phyloP scores from a whole-genome alignment of 2,329 filamentous ascomycete species.

The Fusarium xyrophilum region DNA sequence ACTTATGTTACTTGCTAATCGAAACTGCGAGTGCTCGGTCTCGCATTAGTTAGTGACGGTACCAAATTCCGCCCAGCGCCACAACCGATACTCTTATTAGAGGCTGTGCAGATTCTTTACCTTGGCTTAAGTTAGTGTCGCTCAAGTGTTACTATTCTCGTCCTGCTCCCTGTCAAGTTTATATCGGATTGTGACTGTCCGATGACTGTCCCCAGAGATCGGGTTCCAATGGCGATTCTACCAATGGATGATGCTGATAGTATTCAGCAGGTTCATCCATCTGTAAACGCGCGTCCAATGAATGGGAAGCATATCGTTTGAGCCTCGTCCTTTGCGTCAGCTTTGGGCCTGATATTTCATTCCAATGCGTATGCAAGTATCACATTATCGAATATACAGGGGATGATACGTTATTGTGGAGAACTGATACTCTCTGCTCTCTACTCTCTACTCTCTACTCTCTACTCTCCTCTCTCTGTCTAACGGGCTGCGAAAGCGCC shows the following conservation, averaged over 20 bases:
- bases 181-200: constrained; percentile 16
- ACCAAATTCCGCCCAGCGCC: constrained; percentile 27
- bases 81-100: constrained; percentile 25
- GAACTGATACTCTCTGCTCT: not conserved
- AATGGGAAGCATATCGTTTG: constrained; percentile 9
- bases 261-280: not conserved
- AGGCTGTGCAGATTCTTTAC: constrained; percentile 30
- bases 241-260: constrained; percentile 5
- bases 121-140: not conserved
- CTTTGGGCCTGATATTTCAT: not conserved
- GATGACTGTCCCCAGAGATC: constrained; percentile 13
- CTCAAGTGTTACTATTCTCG: constrained; percentile 26
- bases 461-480: not conserved
- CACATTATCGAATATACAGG: not conserved
- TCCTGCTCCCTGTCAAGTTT: not conserved
- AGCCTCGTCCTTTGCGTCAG: constrained; percentile 32
- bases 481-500: not conserved
- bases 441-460: not conserved
- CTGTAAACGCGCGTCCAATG: constrained; percentile 29
- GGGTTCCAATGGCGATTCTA: constrained; percentile 9
- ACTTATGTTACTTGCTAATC: not conserved
- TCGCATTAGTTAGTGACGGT: constrained; percentile 3
- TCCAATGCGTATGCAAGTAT: not conserved
- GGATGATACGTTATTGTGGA: not conserved
- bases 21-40: not conserved